Evolutionary conservation across 441 rosid genomes (phyloP).

Genomic region (Erysimum cheiri): DNA sequence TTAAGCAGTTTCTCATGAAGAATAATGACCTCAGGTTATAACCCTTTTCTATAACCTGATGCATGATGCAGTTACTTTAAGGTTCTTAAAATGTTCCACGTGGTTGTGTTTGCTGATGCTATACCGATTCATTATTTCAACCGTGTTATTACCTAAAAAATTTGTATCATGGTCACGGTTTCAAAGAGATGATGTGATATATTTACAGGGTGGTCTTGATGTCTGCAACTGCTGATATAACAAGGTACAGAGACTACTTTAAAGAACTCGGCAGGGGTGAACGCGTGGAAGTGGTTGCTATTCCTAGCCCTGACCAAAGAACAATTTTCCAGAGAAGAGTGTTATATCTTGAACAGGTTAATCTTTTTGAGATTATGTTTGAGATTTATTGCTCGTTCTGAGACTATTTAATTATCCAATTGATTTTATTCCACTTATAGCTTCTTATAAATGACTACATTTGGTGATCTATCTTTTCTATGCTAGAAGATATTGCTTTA

Average conservation of each 20-base stretch:
- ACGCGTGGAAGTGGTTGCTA: slow-evolving; percentile 90
- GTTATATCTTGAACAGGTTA: slow-evolving; percentile 85
- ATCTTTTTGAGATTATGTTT: slow-evolving; percentile 13
- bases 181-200: slow-evolving; percentile 14
- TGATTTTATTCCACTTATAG: slow-evolving; percentile 18
- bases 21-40: slow-evolving; percentile 76
- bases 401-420: slow-evolving; percentile 4
- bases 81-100: slow-evolving; percentile 11
- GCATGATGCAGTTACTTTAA: neutral
- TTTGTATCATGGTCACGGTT: slow-evolving; percentile 1
- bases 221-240: slow-evolving; percentile 98
- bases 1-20: slow-evolving; percentile 86
- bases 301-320: slow-evolving; percentile 70
- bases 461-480: slow-evolving; percentile 6
- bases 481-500: neutral
- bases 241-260: slow-evolving; percentile 85
- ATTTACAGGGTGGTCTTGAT: slow-evolving; percentile 83
- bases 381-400: slow-evolving; percentile 15
- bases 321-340: slow-evolving; percentile 69
- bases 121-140: slow-evolving; percentile 1
- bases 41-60: neutral
- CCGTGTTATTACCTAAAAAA: neutral
- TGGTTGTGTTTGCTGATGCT: slow-evolving; percentile 9
- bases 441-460: slow-evolving; percentile 4
- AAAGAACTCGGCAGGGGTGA: slow-evolving; percentile 89